These are phyloP conservation scores for Saccharomycopsis schoenii DNA, from an alignment of 805 yeast species.

Conservation along the genomic window DNA sequence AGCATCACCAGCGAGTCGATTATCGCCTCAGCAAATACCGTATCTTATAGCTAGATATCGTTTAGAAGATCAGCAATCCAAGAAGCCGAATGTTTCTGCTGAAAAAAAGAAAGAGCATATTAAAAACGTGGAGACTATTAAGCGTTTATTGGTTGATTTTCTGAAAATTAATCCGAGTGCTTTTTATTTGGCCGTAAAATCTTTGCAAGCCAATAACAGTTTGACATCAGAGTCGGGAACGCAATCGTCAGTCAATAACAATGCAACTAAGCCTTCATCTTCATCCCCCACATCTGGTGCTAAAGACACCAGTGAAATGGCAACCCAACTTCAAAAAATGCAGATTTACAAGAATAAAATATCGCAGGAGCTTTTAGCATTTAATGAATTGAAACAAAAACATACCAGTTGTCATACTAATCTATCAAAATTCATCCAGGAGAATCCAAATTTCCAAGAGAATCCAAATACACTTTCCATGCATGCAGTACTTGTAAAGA, in stretches of 20 bases:
- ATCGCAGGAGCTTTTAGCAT: background rate
- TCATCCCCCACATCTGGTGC: background rate
- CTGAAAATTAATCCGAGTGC: conserved; percentile 4
- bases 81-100: conserved; percentile 1
- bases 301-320: background rate
- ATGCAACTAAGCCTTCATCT: background rate
- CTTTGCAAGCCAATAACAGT: background rate
- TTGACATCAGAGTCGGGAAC: background rate
- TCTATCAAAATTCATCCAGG: background rate
- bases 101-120: conserved; percentile 17
- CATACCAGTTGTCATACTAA: background rate
- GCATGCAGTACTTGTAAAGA: background rate
- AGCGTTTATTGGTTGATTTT: conserved; percentile 7
- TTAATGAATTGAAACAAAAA: background rate
- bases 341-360: background rate
- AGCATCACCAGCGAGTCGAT: background rate
- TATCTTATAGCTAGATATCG: conserved; percentile 13
- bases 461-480: background rate
- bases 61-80: conserved; percentile 9
- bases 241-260: background rate
- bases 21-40: conserved; percentile 8
- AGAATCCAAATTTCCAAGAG: background rate
- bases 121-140: conserved; percentile 11
- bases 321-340: background rate
- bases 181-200: background rate